These are phyloP conservation scores for Chaetothyriales sp. DNA, from an alignment of 2,329 filamentous ascomycete species.

Conservation along the genomic window DNA sequence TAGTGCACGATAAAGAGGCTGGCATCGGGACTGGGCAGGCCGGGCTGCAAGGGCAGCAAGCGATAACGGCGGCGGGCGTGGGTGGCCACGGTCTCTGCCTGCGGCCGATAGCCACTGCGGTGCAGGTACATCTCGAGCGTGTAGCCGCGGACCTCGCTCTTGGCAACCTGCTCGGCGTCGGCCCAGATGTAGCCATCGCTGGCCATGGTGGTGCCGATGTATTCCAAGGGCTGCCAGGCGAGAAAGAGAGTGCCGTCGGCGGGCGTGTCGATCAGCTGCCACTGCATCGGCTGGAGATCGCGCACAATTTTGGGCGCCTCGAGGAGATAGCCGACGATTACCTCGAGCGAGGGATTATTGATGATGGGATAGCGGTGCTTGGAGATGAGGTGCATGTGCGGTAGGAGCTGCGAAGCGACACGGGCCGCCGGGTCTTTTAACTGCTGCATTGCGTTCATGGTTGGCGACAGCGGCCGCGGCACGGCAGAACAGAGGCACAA, in stretches of 20 bases:
- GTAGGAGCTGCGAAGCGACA: constrained; percentile 42
- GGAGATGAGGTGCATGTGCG: constrained; percentile 81
- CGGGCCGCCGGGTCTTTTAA: constrained; percentile 37
- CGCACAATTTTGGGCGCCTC: constrained; percentile 74
- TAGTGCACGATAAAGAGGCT: constrained; percentile 89
- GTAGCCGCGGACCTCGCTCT: constrained; percentile 63
- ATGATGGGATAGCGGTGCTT: constrained; percentile 65
- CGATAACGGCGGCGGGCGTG: constrained; percentile 80
- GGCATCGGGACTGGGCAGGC: constrained; percentile 58
- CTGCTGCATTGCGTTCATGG: constrained; percentile 10
- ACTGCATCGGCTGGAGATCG: constrained; percentile 75
- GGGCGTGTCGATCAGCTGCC: constrained; percentile 79
- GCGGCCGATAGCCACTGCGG: constrained; percentile 63
- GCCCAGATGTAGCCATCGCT: constrained; percentile 91
- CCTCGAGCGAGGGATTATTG: constrained; percentile 56
- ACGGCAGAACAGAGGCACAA: neutral
- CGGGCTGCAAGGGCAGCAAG: constrained; percentile 57
- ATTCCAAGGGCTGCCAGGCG: constrained; percentile 72
- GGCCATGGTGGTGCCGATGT: constrained; percentile 59
- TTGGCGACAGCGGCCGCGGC: neutral
- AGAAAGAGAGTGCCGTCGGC: constrained; percentile 70
- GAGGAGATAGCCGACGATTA: constrained; percentile 71
- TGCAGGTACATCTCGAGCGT: constrained; percentile 80
- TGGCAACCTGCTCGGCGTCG: constrained; percentile 62
- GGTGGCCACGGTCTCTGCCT: constrained; percentile 55